phyloP scores from a whole-genome alignment of 1,139 yeast species.

The Kodamaea fungicola region DNA sequence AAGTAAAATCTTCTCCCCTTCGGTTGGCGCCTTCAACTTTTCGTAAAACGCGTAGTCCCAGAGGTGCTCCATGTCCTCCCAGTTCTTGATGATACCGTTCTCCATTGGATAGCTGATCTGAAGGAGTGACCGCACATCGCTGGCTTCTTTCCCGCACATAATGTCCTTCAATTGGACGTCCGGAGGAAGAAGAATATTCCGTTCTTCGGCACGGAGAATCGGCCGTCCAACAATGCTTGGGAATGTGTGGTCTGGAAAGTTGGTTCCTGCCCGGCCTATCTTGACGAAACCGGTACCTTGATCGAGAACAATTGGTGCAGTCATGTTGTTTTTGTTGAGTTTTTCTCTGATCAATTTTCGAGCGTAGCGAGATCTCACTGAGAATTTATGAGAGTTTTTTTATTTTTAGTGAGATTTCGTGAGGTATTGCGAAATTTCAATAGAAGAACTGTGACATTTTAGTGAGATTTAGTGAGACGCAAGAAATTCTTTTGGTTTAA shows the following conservation, averaged over 20 bases:
- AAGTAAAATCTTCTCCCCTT: slow-evolving; percentile 75
- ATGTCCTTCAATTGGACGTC: slow-evolving; percentile 80
- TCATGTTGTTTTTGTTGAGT: slow-evolving; percentile 5
- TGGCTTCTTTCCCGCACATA: slow-evolving; percentile 97
- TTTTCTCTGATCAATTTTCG: neutral
- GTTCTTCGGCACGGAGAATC: slow-evolving; percentile 92
- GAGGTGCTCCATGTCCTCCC: slow-evolving; percentile 98
- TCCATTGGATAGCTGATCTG: slow-evolving; percentile 98
- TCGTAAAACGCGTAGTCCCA: slow-evolving; percentile 98
- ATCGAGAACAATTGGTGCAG: slow-evolving; percentile 66
- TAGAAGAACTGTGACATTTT: too few species aligned
- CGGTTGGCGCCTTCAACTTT: slow-evolving; percentile 72
- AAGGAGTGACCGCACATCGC: slow-evolving; percentile 81
- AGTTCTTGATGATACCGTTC: slow-evolving; percentile 92
- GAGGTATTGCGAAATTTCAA: too few species aligned
- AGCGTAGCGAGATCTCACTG: too few species aligned
- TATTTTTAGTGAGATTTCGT: too few species aligned
- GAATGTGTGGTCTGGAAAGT: slow-evolving; percentile 97
- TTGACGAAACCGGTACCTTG: slow-evolving; percentile 98
- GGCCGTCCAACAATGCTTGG: slow-evolving; percentile 99
- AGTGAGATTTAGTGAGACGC: too few species aligned
- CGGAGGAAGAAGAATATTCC: slow-evolving; percentile 52
- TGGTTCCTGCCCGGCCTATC: slow-evolving; percentile 94
- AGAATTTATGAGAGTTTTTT: too few species aligned
- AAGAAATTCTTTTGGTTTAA: too few species aligned